Evolutionary conservation across 2,329 filamentous ascomycete species (phyloP), one percentile per base, ranked within the genome.

Genomic region (Dichotomopilus funicola): DNA sequence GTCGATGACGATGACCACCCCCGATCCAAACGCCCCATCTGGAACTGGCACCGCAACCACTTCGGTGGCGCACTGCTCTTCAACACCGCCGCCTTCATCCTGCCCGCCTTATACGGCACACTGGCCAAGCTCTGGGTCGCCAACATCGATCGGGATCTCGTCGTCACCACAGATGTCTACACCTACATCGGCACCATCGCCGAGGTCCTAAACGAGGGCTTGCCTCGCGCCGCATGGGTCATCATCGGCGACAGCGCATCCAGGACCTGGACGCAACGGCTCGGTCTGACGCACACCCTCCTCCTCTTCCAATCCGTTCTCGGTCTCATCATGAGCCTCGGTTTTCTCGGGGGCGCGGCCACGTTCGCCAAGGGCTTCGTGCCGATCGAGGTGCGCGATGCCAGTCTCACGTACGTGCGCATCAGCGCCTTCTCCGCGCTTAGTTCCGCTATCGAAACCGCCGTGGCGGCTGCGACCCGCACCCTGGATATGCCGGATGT

Each of bases 61-160:
- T 58, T 44, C 37, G 3, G 36, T 12, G 51, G 53, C 31, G 48
- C 54, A 5, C 35, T 56, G 5, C 10, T 43, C 8, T 49, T 59
- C 54, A 59, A 59, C 48, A 6, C 49, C 36, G 43, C 48, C 36
- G 48, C 57, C 34, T 59, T 54, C 43, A 38, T 44, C 13, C 57
- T 59, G 8, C 57, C 53, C 2, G 85, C 85, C 0, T 71, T 89
- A 0, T 88, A 89, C 63, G 69, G 70, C 37, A 89, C 86, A 0
- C 75, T 89, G 0, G 79, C 79, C 49, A 89, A 89, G 64, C 73
- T 88, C 13, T 89, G 85, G 86, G 78, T 89, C 2, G 83, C 85
- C 2, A 78, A 80, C 53, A 86, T 89, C 54, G 82, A 88, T 66
- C 70, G 79, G 0, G 79, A 75, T 1, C 73, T 81, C 59, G 81